Evolutionary conservation across 2,329 filamentous ascomycete species (phyloP).

Genomic region (Talaromyces sp.): DNA sequence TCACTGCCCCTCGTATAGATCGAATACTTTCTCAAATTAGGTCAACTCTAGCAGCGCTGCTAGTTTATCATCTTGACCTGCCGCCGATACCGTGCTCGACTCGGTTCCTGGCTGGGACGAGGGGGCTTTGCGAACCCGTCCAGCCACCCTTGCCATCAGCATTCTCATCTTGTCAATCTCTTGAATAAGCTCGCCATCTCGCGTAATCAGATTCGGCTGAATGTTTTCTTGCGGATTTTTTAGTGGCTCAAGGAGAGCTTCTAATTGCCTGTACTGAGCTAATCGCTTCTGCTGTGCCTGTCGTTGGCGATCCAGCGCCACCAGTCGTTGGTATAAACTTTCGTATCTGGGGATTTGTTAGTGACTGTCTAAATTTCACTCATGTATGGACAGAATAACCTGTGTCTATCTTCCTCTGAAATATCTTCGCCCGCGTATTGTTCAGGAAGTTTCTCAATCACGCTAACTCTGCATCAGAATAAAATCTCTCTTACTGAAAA

Average conservation of each 20-base stretch:
- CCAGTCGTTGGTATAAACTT: slow-evolving; percentile 38
- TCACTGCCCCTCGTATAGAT: neutral
- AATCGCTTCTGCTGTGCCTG: slow-evolving; percentile 43
- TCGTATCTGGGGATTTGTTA: slow-evolving; percentile 27
- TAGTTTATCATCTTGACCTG: slow-evolving; percentile 27
- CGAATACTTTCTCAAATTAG: neutral
- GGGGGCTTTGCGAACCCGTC: slow-evolving; percentile 28
- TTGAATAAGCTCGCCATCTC: slow-evolving; percentile 44
- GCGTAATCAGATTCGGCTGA: slow-evolving; percentile 51
- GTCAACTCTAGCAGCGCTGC: slow-evolving; percentile 33
- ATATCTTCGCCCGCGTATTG: slow-evolving; percentile 26
- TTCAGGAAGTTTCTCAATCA: slow-evolving; percentile 33
- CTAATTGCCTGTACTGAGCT: slow-evolving; percentile 42
- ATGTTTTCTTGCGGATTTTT: slow-evolving; percentile 44
- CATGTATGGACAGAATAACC: slow-evolving; percentile 13
- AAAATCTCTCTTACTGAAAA: neutral
- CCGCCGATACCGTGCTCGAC: slow-evolving; percentile 17
- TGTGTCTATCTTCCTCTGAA: slow-evolving; percentile 26
- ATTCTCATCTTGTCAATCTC: slow-evolving; percentile 48
- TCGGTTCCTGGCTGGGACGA: slow-evolving; percentile 10
- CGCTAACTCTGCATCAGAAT: slow-evolving; percentile 21
- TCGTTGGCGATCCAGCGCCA: slow-evolving; percentile 40
- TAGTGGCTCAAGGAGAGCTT: slow-evolving; percentile 45
- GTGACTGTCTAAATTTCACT: neutral
- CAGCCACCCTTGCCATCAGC: slow-evolving; percentile 39